A percentile compares a stretch with the other conserved stretches of the same genome.
Conservation (phyloP, 257 asterid species). For the Ilex aquifolium region DNA sequence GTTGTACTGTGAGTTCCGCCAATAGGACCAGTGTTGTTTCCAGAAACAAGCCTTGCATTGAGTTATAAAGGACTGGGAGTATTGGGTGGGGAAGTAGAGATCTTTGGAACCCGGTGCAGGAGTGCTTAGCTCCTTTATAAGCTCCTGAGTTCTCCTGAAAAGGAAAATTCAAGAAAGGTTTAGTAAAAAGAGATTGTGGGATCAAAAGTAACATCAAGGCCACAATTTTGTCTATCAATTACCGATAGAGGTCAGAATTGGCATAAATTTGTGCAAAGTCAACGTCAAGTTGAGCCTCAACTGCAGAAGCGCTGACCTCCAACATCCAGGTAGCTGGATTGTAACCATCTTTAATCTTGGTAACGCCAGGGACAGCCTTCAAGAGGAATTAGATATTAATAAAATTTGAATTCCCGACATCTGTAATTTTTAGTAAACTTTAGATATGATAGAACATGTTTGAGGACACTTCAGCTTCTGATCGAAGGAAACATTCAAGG, state of each 20-base stretch:
- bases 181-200: too few relatives aligned
- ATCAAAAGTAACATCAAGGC: not conserved
- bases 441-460: not conserved
- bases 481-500: too few relatives aligned
- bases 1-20: constrained; percentile 62
- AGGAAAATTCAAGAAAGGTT: not conserved
- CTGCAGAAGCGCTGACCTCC: constrained; percentile 55
- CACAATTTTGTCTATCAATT: not conserved
- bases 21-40: constrained; percentile 68
- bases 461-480: not conserved
- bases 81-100: constrained; percentile 45
- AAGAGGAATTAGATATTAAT: not conserved
- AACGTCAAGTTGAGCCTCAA: constrained; percentile 53
- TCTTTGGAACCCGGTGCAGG: constrained; percentile 38
- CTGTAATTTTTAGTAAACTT: too few relatives aligned
- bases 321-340: constrained; percentile 98
- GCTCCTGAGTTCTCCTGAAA: constrained; percentile 41
- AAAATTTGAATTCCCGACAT: not conserved
- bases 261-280: constrained; percentile 69
- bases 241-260: constrained; percentile 58
- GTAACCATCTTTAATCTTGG: constrained; percentile 56
- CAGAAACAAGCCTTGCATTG: constrained; percentile 65
- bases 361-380: constrained; percentile 62
- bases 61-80: constrained; percentile 49
- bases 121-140: constrained; percentile 42